These are phyloP conservation scores for Geotrichum histeridarum DNA, from an alignment of 1,139 yeast species.

Conservation along the genomic window DNA sequence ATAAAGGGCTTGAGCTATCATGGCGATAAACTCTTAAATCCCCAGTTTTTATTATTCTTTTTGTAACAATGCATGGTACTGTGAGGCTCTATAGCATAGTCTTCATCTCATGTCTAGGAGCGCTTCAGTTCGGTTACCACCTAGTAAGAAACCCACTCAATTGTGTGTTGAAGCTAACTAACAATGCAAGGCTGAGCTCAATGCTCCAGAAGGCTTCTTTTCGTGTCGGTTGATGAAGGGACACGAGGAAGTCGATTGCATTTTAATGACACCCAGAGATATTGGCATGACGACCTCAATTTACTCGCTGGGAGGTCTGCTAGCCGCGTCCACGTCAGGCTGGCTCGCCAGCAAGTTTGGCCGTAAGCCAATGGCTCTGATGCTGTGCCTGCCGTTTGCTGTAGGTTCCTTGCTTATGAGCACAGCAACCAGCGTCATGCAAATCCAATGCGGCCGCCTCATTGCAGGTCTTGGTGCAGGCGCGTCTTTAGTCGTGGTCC, in stretches of 20 bases:
- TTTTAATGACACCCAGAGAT: conserved; percentile 57
- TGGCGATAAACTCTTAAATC: too few relatives aligned
- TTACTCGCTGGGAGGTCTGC: conserved; percentile 79
- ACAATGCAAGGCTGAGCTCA: conserved; percentile 55
- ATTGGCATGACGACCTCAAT: conserved; percentile 80
- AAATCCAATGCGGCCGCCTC: conserved; percentile 62
- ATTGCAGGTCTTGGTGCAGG: conserved; percentile 86
- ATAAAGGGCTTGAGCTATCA: too few relatives aligned
- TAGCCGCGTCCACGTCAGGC: conserved; percentile 74
- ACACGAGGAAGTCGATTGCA: conserved; percentile 43
- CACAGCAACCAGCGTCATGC: conserved; percentile 42
- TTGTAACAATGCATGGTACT: conserved; percentile 2
- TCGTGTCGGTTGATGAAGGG: conserved; percentile 43
- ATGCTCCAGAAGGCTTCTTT: conserved; percentile 69
- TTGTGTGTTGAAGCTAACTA: neutral
- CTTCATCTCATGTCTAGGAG: conserved; percentile 53
- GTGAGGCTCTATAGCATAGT: conserved; percentile 12
- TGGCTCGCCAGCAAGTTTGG: conserved; percentile 62
- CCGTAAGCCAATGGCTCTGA: conserved; percentile 51
- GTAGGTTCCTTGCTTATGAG: conserved; percentile 69
- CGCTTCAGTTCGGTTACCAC: conserved; percentile 84
- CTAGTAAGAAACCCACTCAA: conserved; percentile 41
- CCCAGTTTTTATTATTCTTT: neutral
- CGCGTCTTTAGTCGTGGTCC: conserved; percentile 77
- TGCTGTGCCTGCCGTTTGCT: conserved; percentile 52